Conservation (phyloP, 1,139 yeast genomes). For the Suhomyces maxii region DNA sequence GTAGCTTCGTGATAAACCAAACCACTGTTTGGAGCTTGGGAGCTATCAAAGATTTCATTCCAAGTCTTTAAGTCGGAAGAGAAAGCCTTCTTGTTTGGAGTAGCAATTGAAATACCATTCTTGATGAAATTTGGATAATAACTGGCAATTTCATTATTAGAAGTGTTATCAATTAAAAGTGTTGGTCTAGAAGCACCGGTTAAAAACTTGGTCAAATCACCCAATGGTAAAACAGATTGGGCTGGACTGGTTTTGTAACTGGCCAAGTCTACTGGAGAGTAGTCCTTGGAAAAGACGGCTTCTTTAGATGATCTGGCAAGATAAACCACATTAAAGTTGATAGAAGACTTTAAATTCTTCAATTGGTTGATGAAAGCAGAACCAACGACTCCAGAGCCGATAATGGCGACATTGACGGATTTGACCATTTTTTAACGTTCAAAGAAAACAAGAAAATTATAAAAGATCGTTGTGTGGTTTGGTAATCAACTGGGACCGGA, state of each 20-base stretch:
- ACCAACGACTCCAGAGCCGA: slow-evolving; percentile 96
- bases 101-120: slow-evolving; percentile 87
- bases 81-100: slow-evolving; percentile 97
- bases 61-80: slow-evolving; percentile 76
- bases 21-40: slow-evolving; percentile 59
- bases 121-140: slow-evolving; percentile 72
- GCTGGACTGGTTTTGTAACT: slow-evolving; percentile 52
- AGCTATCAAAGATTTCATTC: slow-evolving; percentile 66
- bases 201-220: slow-evolving; percentile 62
- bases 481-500: slow-evolving; percentile 1
- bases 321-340: slow-evolving; percentile 73
- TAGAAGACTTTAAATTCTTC: slow-evolving; percentile 61
- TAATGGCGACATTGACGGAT: slow-evolving; percentile 75
- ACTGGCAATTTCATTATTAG: slow-evolving; percentile 73
- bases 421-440: slow-evolving; percentile 39
- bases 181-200: slow-evolving; percentile 70
- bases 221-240: slow-evolving; percentile 53
- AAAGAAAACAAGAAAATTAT: too few relatives aligned
- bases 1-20: slow-evolving; percentile 96
- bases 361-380: slow-evolving; percentile 70
- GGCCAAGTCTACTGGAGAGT: slow-evolving; percentile 64
- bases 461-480: too few relatives aligned
- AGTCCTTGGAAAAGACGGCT: slow-evolving; percentile 68
- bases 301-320: slow-evolving; percentile 70
- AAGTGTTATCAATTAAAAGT: slow-evolving; percentile 90